phyloP scores from a whole-genome alignment of 192 early-diverging fungal species.

The Umbelopsis isabellina region DNA sequence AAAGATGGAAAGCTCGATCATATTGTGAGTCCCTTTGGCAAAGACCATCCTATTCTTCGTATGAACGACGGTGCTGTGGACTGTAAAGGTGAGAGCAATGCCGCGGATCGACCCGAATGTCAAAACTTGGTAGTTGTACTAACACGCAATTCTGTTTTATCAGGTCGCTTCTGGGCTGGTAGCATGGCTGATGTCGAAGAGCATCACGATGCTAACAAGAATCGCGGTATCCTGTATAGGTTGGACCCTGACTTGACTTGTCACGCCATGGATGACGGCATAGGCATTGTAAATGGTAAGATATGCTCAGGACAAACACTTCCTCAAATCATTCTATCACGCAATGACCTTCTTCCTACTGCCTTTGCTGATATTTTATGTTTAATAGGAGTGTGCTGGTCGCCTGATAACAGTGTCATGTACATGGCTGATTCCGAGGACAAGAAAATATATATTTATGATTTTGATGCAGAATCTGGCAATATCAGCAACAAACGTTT shows the following conservation, averaged over 20 bases:
- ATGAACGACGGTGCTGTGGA: constrained; percentile 16
- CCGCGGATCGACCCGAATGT: too few species aligned
- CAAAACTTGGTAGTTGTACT: neutral
- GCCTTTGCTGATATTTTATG: neutral
- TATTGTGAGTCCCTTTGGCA: constrained; percentile 7
- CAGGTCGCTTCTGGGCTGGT: constrained; percentile 21
- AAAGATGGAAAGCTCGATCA: neutral
- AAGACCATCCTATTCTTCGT: constrained; percentile 14
- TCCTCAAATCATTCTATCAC: too few species aligned
- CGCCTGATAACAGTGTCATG: constrained; percentile 1
- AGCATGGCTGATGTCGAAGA: constrained; percentile 20
- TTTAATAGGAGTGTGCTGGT: neutral
- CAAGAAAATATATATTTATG: neutral
- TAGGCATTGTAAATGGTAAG: constrained; percentile 21
- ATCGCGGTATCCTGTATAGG: constrained; percentile 4
- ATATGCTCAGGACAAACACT: neutral
- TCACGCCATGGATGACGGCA: constrained; percentile 7
- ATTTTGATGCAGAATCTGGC: neutral
- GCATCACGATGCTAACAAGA: constrained; percentile 1
- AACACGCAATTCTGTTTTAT: neutral
- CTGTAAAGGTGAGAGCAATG: constrained; percentile 8
- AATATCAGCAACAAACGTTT: constrained; percentile 6
- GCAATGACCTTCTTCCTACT: neutral
- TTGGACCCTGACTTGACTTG: constrained; percentile 1
- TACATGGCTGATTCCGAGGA: constrained; percentile 11